Evolutionary conservation across 2,329 filamentous ascomycete genomes (phyloP), one percentile per base, ranked within the genome.

Genomic region (Epichloe gansuensis): DNA sequence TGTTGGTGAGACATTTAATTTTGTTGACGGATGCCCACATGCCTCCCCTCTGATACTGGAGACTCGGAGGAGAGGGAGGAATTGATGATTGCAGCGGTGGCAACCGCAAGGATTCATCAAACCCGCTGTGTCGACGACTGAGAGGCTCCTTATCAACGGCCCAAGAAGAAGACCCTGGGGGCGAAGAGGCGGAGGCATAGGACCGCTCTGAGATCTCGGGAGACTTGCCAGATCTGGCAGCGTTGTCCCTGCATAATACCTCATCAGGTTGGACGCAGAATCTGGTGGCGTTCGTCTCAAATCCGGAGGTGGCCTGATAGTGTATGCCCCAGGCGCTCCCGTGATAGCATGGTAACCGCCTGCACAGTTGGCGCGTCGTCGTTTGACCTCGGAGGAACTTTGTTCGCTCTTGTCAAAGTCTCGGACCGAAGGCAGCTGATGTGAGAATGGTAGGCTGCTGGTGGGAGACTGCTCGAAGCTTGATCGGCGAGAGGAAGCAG

Each of bases 141-240:
- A 61, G 65, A 2, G 62, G 58, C n/a, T 60, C 62, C 13, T 63
- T 61, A 8, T 66, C 65, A 38, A 48, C 11, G 15, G 62, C 28
- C 65, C 67, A 67, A 6, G 56, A 37, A 4, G 57, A 59, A 31
- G 61, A 55, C 7, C 51, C 49, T 37, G 65, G 66, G 75, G 73
- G 34, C 76, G 70, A 31, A 79, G 76, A 31, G 78, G 78, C 23
- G 81, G 77, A 12, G 75, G 71, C 73, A 82, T 78, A 5, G 75
- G 68, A 6, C 69, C 67, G 46, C 63, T 63, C 45, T 63, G 63
- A 13, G 66, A 65, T 54, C 66, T 59, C 4, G 65, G 65, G 25
- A 67, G 53, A 37, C 51, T 57, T 21, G 62, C 62, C 11, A 62
- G 58, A 39, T 68, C 65, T 4, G 65, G 64, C 21, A 67, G 52